phyloP scores from a whole-genome alignment of 2,329 filamentous ascomycete species.

The Chrysosporium queenslandicum region DNA sequence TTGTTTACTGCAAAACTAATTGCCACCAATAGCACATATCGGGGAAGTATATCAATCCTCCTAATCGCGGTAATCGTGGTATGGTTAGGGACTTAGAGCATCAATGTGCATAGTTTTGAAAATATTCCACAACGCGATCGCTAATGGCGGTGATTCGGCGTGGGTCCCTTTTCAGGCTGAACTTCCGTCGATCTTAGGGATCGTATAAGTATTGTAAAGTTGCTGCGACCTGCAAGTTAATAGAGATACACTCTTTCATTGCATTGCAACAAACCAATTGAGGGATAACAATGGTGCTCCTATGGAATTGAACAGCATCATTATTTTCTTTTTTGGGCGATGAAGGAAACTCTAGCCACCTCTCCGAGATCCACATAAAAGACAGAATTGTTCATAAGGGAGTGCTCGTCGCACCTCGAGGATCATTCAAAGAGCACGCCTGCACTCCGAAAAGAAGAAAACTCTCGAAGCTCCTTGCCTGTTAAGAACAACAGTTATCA shows the following conservation, averaged over 20 bases:
- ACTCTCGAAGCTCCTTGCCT: no score
- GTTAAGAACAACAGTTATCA: neutral
- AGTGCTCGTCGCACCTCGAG: neutral
- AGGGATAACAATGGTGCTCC: neutral
- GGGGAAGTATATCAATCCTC: neutral
- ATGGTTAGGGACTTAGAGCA: neutral
- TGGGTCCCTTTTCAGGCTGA: constrained; percentile 1
- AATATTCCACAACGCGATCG: neutral
- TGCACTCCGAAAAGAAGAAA: no score
- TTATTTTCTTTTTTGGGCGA: constrained; percentile 1
- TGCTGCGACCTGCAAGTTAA: constrained; percentile 1
- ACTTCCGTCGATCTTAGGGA: constrained; percentile 4
- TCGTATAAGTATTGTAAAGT: constrained; percentile 3
- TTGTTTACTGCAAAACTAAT: no score
- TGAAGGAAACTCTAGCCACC: neutral
- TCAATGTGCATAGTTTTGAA: neutral
- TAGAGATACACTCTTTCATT: neutral
- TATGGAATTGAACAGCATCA: neutral
- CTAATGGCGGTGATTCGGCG: neutral
- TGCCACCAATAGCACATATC: neutral
- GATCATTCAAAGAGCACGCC: neutral
- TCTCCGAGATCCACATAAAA: neutral
- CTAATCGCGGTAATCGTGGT: neutral
- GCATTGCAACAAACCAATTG: neutral
- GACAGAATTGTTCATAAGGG: constrained; percentile 2